Percentiles rank a stretch among this genome's conserved stretches.
These are phyloP conservation scores for Cladosporium phlei DNA, from an alignment of 2,329 filamentous ascomycete species.

Conservation along the genomic window DNA sequence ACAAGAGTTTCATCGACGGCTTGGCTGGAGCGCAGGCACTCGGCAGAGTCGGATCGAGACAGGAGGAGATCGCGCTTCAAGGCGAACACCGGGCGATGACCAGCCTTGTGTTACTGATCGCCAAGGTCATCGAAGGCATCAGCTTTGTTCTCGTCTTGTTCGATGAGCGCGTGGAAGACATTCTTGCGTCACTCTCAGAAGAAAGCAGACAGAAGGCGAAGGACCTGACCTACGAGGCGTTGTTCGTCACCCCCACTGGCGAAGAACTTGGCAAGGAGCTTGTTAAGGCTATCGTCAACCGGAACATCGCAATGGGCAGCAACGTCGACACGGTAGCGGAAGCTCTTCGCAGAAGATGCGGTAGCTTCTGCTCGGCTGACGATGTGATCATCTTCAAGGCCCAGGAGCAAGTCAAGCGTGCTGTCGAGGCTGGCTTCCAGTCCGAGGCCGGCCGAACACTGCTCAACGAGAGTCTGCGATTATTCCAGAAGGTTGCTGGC, in stretches of 20 bases:
- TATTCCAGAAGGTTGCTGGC: constrained; percentile 85
- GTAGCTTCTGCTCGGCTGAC: constrained; percentile 94
- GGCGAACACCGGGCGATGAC: constrained; percentile 91
- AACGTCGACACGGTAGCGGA: constrained; percentile 98
- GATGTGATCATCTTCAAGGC: constrained; percentile 98
- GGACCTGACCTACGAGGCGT: constrained; percentile 76
- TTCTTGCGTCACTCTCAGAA: constrained; percentile 71
- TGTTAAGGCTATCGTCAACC: constrained; percentile 96
- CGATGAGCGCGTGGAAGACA: constrained; percentile 86
- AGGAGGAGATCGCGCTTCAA: constrained; percentile 87
- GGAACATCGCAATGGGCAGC: constrained; percentile 92
- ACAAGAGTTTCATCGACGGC: constrained; percentile 87
- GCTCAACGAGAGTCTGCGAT: constrained; percentile 78
- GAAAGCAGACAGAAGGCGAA: constrained; percentile 63
- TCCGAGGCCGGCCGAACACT: constrained; percentile 71
- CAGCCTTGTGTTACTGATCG: constrained; percentile 77
- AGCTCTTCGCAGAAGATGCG: constrained; percentile 83
- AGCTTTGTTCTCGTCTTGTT: constrained; percentile 94
- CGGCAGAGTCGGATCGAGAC: constrained; percentile 69
- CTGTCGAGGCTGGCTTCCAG: constrained; percentile 70
- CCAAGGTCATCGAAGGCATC: constrained; percentile 90
- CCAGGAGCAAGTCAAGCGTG: constrained; percentile 87
- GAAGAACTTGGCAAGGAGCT: constrained; percentile 88
- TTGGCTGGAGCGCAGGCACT: constrained; percentile 85
- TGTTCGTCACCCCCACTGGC: constrained; percentile 75